A percentile compares a stretch with the other conserved stretches of the same genome.
phyloP scores from a whole-genome alignment of 73 alveolate genomes.

The Paraurostyla sp. region DNA sequence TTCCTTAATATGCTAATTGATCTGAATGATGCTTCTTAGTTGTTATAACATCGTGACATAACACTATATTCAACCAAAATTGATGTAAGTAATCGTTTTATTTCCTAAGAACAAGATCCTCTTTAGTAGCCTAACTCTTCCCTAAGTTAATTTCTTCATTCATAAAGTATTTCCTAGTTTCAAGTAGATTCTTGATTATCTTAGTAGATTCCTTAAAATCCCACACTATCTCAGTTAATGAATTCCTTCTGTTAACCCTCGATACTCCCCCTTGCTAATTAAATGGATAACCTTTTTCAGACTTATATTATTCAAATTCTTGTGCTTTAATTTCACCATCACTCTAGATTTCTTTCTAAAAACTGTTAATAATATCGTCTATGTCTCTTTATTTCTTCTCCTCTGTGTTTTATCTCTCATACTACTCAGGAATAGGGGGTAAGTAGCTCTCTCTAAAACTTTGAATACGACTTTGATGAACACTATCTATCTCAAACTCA shows the following conservation, averaged over 20 bases:
- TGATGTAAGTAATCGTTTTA: conserved; percentile 82
- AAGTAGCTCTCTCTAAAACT: no score
- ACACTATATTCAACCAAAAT: conserved; percentile 77
- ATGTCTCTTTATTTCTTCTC: background rate
- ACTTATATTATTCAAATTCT: conserved; percentile 8
- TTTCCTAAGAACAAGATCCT: conserved; percentile 33
- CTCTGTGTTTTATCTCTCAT: background rate
- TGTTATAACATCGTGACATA: conserved; percentile 85
- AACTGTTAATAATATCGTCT: background rate
- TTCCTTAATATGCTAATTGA: conserved; percentile 83
- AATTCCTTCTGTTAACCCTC: background rate
- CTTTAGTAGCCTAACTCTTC: background rate
- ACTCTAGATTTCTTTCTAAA: background rate
- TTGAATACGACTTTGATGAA: no score
- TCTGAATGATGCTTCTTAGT: conserved; percentile 74
- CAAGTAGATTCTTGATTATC: conserved; percentile 49
- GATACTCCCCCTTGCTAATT: background rate
- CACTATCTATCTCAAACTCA: background rate
- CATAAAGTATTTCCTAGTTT: conserved; percentile 29
- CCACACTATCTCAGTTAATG: conserved; percentile 26
- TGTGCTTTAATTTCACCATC: conserved; percentile 29
- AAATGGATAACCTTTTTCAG: background rate
- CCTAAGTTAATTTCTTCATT: conserved; percentile 55
- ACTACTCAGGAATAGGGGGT: no score
- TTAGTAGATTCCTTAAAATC: background rate